Evolutionary conservation across 176 grass and related monocot species (phyloP).

Genomic region (Avena atlantica): DNA sequence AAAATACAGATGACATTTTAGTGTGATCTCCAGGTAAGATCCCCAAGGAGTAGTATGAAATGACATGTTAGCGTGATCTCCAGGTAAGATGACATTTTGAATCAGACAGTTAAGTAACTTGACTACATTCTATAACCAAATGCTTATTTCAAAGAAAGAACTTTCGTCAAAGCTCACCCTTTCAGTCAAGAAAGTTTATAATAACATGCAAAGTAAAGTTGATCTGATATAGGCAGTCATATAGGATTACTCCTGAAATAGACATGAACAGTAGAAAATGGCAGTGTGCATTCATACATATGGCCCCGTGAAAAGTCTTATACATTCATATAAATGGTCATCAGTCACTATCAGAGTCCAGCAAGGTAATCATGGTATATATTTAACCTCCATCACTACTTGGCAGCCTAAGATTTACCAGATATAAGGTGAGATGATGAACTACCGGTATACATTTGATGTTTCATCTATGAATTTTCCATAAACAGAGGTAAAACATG

Average conservation of each 20-base stretch:
- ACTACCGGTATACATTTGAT: background rate
- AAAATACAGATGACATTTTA: background rate
- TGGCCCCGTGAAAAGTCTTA: background rate
- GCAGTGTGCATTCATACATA: background rate
- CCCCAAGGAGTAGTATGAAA: background rate
- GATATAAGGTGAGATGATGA: background rate
- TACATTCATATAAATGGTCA: background rate
- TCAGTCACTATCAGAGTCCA: background rate
- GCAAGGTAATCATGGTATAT: background rate
- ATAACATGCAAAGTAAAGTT: background rate
- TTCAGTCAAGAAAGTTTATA: background rate
- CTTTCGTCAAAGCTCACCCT: background rate
- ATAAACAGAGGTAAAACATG: no score
- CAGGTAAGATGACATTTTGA: background rate
- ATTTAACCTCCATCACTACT: background rate
- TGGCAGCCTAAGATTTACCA: background rate
- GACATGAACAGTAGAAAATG: slow-evolving; percentile 7
- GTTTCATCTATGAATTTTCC: background rate
- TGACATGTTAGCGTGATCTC: background rate
- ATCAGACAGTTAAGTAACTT: background rate
- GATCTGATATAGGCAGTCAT: background rate
- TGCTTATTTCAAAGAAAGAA: background rate
- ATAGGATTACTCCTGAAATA: background rate
- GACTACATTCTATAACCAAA: background rate
- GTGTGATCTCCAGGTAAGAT: background rate